phyloP scores from a whole-genome alignment of 371 early-diverging fungal genomes.

The Actinomortierella wolfii region DNA sequence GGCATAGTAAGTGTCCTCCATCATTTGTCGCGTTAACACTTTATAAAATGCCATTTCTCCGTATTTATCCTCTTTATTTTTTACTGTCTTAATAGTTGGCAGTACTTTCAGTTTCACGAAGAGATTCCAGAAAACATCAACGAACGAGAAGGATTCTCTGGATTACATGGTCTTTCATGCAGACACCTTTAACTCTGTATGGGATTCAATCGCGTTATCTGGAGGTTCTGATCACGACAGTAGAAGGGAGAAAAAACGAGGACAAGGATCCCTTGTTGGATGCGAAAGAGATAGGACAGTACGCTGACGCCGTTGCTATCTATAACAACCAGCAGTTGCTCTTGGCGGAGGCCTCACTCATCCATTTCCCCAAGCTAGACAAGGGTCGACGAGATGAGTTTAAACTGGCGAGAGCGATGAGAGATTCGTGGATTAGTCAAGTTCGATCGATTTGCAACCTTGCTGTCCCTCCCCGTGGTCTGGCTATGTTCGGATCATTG shows the following conservation, averaged over 20 bases:
- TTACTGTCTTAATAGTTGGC: constrained; percentile 4
- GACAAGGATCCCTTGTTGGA: constrained; percentile 8
- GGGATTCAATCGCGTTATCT: constrained; percentile 4
- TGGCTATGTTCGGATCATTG: constrained; percentile 12
- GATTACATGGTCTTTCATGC: constrained; percentile 15
- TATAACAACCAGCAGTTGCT: constrained; percentile 12
- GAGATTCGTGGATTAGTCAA: constrained; percentile 2
- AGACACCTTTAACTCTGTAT: constrained; percentile 11
- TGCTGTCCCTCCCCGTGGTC: constrained; percentile 6
- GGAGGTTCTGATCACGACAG: constrained; percentile 8
- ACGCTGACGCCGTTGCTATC: constrained; percentile 13
- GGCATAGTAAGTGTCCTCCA: constrained; percentile 14
- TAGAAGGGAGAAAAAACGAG: constrained; percentile 12
- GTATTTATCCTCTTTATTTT: background rate
- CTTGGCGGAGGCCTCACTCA: constrained; percentile 3
- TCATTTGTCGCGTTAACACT: background rate
- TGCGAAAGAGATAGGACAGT: constrained; percentile 6
- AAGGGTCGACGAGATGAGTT: constrained; percentile 11
- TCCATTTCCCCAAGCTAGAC: constrained; percentile 5
- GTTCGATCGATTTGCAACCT: constrained; percentile 5
- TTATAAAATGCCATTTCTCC: background rate
- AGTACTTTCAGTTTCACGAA: constrained; percentile 2
- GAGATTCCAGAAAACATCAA: constrained; percentile 13
- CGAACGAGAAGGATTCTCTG: constrained; percentile 17
- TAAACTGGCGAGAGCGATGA: background rate